Conservation (phyloP, 116 monocot species). For the Zostera marina region DNA sequence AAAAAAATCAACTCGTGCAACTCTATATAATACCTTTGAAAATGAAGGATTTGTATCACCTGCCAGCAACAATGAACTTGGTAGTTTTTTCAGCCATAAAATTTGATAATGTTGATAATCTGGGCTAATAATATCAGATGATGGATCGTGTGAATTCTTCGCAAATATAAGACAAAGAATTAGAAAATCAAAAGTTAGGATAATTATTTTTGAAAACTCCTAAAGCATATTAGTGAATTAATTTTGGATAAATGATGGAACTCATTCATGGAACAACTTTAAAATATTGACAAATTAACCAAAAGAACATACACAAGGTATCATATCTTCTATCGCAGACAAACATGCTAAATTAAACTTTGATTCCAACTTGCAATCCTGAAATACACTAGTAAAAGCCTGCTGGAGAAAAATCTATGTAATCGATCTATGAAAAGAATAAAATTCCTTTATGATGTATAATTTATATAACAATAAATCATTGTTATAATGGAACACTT, state of each 20-base stretch:
- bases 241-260: not conserved
- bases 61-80: constrained; percentile 28
- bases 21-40: constrained; percentile 36
- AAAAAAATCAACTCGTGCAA: not conserved
- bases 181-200: not conserved
- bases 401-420: constrained; percentile 13
- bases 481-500: too few relatives aligned
- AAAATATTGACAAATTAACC: not conserved
- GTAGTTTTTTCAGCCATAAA: constrained; percentile 57
- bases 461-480: not conserved
- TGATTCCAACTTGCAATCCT: constrained; percentile 53
- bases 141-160: constrained; percentile 1
- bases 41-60: constrained; percentile 40
- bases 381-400: constrained; percentile 63
- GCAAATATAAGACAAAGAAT: not conserved
- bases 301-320: constrained; percentile 37
- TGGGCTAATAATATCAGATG: constrained; percentile 5
- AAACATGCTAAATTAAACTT: constrained; percentile 43
- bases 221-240: too few relatives aligned
- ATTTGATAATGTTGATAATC: constrained; percentile 30
- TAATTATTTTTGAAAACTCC: not conserved
- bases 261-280: too few relatives aligned
- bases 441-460: not conserved
- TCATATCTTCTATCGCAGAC: constrained; percentile 46
- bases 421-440: not conserved